Percentiles rank a stretch among this genome's conserved stretches.
These are phyloP conservation scores for Suillus plorans DNA, from an alignment of 768 basidiomycete species.

Conservation along the genomic window DNA sequence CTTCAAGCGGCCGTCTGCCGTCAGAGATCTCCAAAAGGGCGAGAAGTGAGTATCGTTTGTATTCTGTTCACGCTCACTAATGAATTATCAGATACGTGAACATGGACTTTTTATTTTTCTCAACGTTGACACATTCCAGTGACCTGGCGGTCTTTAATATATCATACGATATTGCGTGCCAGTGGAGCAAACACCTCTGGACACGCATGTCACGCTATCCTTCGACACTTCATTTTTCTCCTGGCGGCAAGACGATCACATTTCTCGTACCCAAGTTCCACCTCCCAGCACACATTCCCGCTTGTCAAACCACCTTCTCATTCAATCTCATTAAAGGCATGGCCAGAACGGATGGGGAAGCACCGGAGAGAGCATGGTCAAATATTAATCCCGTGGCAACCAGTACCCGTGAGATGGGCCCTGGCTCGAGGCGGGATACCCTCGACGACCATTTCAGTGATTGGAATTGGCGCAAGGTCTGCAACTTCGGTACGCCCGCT, in stretches of 20 bases:
- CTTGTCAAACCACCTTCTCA: neutral
- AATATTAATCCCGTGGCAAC: constrained; percentile 13
- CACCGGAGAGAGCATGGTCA: constrained; percentile 17
- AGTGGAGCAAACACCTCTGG: constrained; percentile 15
- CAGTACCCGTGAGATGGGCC: constrained; percentile 21
- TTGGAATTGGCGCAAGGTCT: neutral
- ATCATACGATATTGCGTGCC: constrained; percentile 20
- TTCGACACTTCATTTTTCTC: neutral
- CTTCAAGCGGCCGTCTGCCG: constrained; percentile 14
- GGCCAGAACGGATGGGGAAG: constrained; percentile 4
- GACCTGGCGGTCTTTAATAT: constrained; percentile 7
- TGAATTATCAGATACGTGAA: constrained; percentile 14
- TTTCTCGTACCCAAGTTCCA: constrained; percentile 18
- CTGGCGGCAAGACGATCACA: neutral
- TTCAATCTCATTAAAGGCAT: neutral
- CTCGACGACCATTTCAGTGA: constrained; percentile 26
- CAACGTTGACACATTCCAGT: constrained; percentile 1
- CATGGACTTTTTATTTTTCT: constrained; percentile 18
- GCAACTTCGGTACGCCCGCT: neutral
- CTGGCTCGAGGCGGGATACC: constrained; percentile 19
- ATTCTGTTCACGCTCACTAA: neutral
- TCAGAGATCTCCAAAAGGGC: constrained; percentile 20
- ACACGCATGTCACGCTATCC: constrained; percentile 6
- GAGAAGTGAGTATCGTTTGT: constrained; percentile 11
- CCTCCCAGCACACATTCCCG: neutral